Evolutionary conservation across 2,329 filamentous ascomycete genomes (phyloP), one percentile per base, ranked within the genome.

Genomic region (Claviceps digitariae): DNA sequence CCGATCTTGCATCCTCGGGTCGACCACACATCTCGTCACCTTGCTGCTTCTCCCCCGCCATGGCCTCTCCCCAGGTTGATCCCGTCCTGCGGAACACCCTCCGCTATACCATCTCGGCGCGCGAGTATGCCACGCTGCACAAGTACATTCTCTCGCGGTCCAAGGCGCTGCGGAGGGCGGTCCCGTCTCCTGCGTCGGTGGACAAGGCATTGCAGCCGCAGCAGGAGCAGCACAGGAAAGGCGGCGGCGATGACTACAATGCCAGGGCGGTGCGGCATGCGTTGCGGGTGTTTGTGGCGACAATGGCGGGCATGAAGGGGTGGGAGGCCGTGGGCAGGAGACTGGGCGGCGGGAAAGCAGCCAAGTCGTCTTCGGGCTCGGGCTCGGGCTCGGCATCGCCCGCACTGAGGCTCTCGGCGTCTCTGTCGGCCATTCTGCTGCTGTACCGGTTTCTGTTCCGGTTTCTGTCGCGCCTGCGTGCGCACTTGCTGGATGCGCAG

Each of bases 381-480:
- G 31, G 31, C 31, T 88, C 84, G 6, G 10, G 31, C 10, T 2
- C 31, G 31, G 31, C 8, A 3, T 88, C 84, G 0, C 75, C 83
- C 0, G 85, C 86, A 25, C 73, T 93, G 50, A 81, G 90, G 53
- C 75, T 95, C 10, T 91, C 90, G 0, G 74, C 90, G 9, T 93
- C 89, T 0, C 76, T 96, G 15, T 90, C 90, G 17, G 79, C 87
- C 2, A 89, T 96, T 57, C 77, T 97, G 21, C 81, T 97, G 45
- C 81, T 95, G 56, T 93, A 98, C 67, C 83, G 93, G 31, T 75
- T 95, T 1, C 81, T 97, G 27, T 89, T 91, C 70, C 87, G 91
- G 55, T 95, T 97, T 74, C 87, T 97, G 61, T 79, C 80, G 27
- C 81, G 88, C 29, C 73, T 97, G 45, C 84, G 91, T 48, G 75